A percentile compares a stretch with the other conserved stretches of the same genome.
These are phyloP conservation scores for Geosmithia flava DNA, from an alignment of 2,329 filamentous ascomycete species.

Conservation along the genomic window DNA sequence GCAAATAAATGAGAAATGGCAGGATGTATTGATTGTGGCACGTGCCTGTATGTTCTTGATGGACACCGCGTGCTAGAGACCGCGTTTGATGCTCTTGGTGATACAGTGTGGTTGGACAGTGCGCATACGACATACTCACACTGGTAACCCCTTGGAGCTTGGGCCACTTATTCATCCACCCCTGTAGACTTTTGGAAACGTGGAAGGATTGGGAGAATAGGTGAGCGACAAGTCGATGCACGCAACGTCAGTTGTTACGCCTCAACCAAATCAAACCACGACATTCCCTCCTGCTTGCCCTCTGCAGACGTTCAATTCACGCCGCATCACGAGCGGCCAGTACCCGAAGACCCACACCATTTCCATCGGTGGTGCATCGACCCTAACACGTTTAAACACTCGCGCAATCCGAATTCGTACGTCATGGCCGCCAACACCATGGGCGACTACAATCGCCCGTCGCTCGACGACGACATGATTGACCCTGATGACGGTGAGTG, in stretches of 20 bases:
- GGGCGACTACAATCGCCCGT: slow-evolving; percentile 49
- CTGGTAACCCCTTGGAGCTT: slow-evolving; percentile 1
- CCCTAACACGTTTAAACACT: neutral
- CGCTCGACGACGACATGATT: slow-evolving; percentile 57
- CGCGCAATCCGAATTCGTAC: neutral
- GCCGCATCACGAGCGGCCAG: slow-evolving; percentile 1
- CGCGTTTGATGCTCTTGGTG: neutral
- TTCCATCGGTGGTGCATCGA: neutral
- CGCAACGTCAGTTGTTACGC: neutral
- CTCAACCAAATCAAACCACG: neutral
- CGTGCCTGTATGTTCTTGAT: neutral
- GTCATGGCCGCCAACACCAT: slow-evolving; percentile 33
- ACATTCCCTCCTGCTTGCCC: neutral
- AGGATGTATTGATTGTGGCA: neutral
- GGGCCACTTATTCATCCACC: slow-evolving; percentile 1
- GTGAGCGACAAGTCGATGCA: neutral
- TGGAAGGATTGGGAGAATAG: slow-evolving; percentile 1
- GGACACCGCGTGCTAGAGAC: neutral
- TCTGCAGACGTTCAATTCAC: slow-evolving; percentile 1
- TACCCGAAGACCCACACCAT: neutral
- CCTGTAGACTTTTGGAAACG: slow-evolving; percentile 1
- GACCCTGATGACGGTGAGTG: slow-evolving; percentile 63
- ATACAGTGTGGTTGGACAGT: neutral
- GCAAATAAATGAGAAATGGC: neutral
- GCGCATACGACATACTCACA: neutral